These are phyloP conservation scores for Stereocaulon alpinum DNA, from an alignment of 495 filamentous ascomycete species.

Conservation along the genomic window DNA sequence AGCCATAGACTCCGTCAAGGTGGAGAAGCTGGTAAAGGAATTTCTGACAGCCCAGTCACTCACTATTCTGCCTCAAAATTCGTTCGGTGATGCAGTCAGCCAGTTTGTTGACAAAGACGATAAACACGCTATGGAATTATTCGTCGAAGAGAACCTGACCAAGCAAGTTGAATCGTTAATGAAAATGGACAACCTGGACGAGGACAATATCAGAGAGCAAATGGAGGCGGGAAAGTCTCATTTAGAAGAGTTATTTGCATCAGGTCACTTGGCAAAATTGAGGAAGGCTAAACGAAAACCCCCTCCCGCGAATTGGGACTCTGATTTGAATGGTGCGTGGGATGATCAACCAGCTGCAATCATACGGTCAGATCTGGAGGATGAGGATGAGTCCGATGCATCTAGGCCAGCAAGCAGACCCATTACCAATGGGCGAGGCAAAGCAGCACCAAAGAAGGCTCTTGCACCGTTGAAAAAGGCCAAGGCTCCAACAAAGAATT, in stretches of 20 bases:
- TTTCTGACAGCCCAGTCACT: constrained; percentile 75
- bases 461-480: constrained; percentile 33
- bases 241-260: constrained; percentile 61
- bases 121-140: constrained; percentile 82
- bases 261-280: constrained; percentile 53
- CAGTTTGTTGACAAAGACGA: constrained; percentile 95
- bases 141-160: constrained; percentile 69
- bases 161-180: constrained; percentile 68
- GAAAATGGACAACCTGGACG: constrained; percentile 51
- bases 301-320: constrained; percentile 74
- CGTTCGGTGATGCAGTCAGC: constrained; percentile 84
- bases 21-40: constrained; percentile 78
- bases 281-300: constrained; percentile 51
- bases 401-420: constrained; percentile 27
- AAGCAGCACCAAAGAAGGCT: constrained; percentile 30
- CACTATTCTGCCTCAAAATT: constrained; percentile 81
- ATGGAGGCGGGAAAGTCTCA: constrained; percentile 62
- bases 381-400: constrained; percentile 35
- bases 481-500: constrained; percentile 30
- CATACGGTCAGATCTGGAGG: constrained; percentile 44
- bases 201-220: constrained; percentile 54
- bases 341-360: constrained; percentile 64
- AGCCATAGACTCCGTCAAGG: constrained; percentile 65
- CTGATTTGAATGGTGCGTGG: constrained; percentile 77
- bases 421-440: constrained; percentile 39